Evolutionary conservation across 1,284 basidiomycete genomes (phyloP), one percentile per base, ranked within the genome.

Genomic region (Rhodotorula sp.): DNA sequence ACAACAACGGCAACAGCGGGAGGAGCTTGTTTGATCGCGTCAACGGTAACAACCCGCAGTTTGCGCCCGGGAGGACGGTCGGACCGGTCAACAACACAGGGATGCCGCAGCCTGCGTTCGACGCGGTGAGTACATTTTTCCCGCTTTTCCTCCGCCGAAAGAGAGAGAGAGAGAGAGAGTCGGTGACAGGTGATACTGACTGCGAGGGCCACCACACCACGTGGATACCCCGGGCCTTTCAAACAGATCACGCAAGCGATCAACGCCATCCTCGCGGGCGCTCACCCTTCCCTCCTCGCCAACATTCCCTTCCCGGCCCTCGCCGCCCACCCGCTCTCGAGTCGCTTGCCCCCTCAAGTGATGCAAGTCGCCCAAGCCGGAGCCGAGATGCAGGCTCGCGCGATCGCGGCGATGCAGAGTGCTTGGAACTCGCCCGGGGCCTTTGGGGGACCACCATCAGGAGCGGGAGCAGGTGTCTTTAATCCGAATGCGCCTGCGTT

Each of bases 21-120:
- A 67, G 58, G 67, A 71, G 69, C 59, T 61, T 79, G 64, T 68
- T 78, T 26, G 76, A 79, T 48, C 68, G 78, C 16, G 71, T 78
- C 63, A 72, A 71, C 21, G 67, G 69, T 16, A 68, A 69, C 63
- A 74, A 74, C 61, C 69, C 68, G 23, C 67, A 73, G 54, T 68
- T 65, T 34, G 72, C 68, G 48, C 68, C 62, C 5, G 67, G 68
- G n/a, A 34, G 64, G 64, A 62, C 59, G 18, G 18, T 29, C 34
- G 67, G 64, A 7, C 64, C 70, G 49, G 31, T 67, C 48, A 70
- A 68, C 62, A 70, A 43, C 20, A 58, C 69, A 61, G 75, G 72
- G 14, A 72, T 69, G 61, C 71, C 73, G 51, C 73, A 70, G 56
- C 64, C 63, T 56, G 74, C 71, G 14, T 74, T 68, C 64, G 75